Percentiles rank a stretch among this genome's conserved stretches.
These are phyloP conservation scores for Symbiodinium natans DNA, from an alignment of 73 alveolate genomes.

Conservation along the genomic window DNA sequence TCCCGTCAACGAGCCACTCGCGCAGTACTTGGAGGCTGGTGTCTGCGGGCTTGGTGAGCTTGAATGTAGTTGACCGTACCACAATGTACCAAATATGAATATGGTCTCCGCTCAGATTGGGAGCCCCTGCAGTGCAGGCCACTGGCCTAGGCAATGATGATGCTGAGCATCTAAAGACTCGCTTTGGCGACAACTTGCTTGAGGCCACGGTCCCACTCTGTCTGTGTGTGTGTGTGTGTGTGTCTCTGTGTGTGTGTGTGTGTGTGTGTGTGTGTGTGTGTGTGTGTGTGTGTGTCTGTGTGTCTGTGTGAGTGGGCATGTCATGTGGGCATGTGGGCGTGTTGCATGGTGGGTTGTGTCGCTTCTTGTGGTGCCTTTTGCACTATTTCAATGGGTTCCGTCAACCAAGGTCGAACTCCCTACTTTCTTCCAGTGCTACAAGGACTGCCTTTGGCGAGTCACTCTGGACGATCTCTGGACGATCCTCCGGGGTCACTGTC, in stretches of 20 bases:
- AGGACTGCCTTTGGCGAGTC: slow-evolving; percentile 16
- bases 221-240: too few relatives aligned
- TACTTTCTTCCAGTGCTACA: slow-evolving; percentile 67
- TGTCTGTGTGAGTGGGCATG: too few relatives aligned
- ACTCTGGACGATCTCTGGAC: too few relatives aligned
- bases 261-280: too few relatives aligned
- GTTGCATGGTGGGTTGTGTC: too few relatives aligned
- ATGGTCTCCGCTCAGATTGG: too few relatives aligned
- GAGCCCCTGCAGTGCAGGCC: slow-evolving; percentile 31
- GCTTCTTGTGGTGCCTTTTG: not conserved
- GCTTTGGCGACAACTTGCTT: slow-evolving; percentile 59
- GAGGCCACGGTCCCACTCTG: slow-evolving; percentile 42
- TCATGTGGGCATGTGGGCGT: too few relatives aligned
- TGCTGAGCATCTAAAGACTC: slow-evolving; percentile 59
- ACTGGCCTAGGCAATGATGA: slow-evolving; percentile 73
- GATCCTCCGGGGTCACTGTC: too few relatives aligned
- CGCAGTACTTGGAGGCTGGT: slow-evolving; percentile 19
- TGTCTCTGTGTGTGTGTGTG: too few relatives aligned
- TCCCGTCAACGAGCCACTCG: slow-evolving; percentile 36
- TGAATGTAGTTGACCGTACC: not conserved
- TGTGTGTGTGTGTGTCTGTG: too few relatives aligned
- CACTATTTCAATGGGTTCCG: not conserved
- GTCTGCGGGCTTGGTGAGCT: too few relatives aligned
- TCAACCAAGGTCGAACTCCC: slow-evolving; percentile 44
- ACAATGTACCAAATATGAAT: not conserved